A percentile compares a stretch with the other conserved stretches of the same genome.
These are phyloP conservation scores for Calocera cornea DNA, from an alignment of 768 basidiomycete species.

Conservation along the genomic window DNA sequence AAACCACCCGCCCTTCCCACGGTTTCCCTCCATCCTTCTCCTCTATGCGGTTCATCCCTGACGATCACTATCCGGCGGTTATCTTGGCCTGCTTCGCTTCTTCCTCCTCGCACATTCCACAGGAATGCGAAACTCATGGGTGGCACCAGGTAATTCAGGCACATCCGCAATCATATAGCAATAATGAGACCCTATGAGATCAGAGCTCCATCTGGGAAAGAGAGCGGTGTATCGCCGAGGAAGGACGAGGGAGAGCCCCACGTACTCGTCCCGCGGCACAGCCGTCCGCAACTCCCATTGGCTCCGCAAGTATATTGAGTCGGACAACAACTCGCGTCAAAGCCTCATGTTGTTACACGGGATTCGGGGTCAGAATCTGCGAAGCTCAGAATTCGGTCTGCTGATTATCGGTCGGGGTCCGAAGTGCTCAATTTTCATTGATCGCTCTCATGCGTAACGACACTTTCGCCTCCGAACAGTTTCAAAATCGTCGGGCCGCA, in stretches of 20 bases:
- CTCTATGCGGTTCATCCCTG: neutral
- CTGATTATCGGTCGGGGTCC: neutral
- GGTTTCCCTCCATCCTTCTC: neutral
- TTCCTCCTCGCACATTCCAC: neutral
- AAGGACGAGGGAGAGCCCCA: neutral
- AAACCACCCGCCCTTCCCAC: neutral
- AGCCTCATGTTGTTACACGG: neutral
- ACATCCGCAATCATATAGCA: neutral
- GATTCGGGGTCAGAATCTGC: neutral
- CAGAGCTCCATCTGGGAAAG: neutral
- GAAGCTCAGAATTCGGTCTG: neutral
- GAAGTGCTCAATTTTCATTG: neutral
- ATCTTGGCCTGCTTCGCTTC: neutral
- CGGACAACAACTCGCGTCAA: neutral
- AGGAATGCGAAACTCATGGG: neutral
- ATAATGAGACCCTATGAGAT: neutral
- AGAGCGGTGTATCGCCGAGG: neutral
- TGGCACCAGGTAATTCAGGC: neutral
- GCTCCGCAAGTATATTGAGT: too few relatives aligned
- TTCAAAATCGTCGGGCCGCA: neutral
- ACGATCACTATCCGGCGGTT: neutral
- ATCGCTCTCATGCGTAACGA: neutral
- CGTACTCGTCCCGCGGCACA: neutral
- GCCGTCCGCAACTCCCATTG: too few relatives aligned
- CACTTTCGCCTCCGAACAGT: neutral